Percentiles rank a stretch among this genome's conserved stretches.
phyloP scores from a whole-genome alignment of 2,329 filamentous ascomycete genomes.

The Ampelomyces quisqualis region DNA sequence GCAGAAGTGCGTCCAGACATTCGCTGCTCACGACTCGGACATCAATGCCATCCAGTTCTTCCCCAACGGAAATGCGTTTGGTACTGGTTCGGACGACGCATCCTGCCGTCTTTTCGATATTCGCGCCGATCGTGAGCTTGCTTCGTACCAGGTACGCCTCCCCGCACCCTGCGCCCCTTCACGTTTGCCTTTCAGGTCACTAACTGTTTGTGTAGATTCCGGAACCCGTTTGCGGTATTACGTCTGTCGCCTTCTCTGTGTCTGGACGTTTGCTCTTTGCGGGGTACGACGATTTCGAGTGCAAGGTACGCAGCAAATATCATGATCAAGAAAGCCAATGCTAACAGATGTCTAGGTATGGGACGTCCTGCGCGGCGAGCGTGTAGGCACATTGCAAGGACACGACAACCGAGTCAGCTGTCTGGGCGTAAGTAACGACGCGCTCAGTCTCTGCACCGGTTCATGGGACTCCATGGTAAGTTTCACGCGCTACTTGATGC shows the following conservation, averaged over 20 bases:
- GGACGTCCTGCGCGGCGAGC: conserved; percentile 95
- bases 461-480: conserved; percentile 98
- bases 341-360: conserved; percentile 68
- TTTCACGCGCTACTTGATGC: conserved; percentile 37
- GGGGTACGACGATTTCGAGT: conserved; percentile 98
- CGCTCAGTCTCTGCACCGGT: conserved; percentile 97
- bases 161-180: too few relatives aligned
- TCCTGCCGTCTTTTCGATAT: conserved; percentile 98
- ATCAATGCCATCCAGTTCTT: conserved; percentile 99
- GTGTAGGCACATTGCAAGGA: conserved; percentile 92
- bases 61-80: conserved; percentile 97
- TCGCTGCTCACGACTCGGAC: conserved; percentile 96
- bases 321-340: conserved; percentile 40
- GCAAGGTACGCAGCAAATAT: conserved; percentile 71
- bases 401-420: conserved; percentile 99
- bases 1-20: conserved; percentile 97
- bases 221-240: conserved; percentile 96
- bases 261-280: conserved; percentile 94
- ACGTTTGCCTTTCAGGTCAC: conserved; percentile 16
- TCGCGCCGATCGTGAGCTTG: conserved; percentile 80
- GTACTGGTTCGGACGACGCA: conserved; percentile 95
- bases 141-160: conserved; percentile 56
- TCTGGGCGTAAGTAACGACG: conserved; percentile 96
- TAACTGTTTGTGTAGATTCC: conserved; percentile 69
- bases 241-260: conserved; percentile 95